Conservation (phyloP, 495 filamentous ascomycete species). For the Jackrogersella multiformis region DNA sequence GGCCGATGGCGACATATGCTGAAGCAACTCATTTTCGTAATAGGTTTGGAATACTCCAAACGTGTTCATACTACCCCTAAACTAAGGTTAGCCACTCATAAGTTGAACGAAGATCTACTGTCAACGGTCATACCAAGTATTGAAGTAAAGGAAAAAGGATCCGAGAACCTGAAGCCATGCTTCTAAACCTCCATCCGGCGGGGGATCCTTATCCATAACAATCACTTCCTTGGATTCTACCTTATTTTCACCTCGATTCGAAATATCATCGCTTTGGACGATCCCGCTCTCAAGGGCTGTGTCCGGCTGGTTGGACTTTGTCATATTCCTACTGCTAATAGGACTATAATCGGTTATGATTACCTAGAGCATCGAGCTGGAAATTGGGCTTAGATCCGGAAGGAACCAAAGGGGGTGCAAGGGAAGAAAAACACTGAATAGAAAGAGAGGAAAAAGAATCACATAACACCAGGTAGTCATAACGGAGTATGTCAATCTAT, state of each 20-base stretch:
- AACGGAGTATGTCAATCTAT: slow-evolving; percentile 15
- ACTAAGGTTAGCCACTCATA: slow-evolving; percentile 3
- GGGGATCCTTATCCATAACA: not conserved
- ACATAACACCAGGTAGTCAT: not conserved
- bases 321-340: slow-evolving; percentile 4
- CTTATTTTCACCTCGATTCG: slow-evolving; percentile 6
- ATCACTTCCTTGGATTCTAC: not conserved
- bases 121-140: slow-evolving; percentile 61
- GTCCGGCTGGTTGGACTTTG: slow-evolving; percentile 3
- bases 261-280: not conserved
- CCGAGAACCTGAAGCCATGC: slow-evolving; percentile 66
- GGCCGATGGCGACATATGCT: slow-evolving; percentile 47
- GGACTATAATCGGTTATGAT: not conserved
- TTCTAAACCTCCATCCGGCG: slow-evolving; percentile 46
- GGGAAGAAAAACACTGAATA: too few relatives aligned
- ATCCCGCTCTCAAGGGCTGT: slow-evolving; percentile 6
- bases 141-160: slow-evolving; percentile 66
- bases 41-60: slow-evolving; percentile 79
- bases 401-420: not conserved
- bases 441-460: too few relatives aligned
- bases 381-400: not conserved
- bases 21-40: slow-evolving; percentile 60
- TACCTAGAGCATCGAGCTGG: not conserved
- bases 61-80: slow-evolving; percentile 71
- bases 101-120: not conserved